Base-by-base conservation (phyloP, 768 basidiomycete species). In the Russula sp. region DNA sequence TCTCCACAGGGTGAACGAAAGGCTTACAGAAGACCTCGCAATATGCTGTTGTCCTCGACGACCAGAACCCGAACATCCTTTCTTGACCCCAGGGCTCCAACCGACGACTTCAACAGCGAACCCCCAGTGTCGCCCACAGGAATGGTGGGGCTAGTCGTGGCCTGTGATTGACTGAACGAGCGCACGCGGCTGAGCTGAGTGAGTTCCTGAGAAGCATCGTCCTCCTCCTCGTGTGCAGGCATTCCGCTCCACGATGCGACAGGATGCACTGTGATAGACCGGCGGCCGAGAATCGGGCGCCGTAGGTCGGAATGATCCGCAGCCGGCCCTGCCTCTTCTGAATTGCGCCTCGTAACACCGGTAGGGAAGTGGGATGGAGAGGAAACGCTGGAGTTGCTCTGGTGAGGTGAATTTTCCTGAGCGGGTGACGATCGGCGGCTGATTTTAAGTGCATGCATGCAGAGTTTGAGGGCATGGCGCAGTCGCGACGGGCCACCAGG, bases 41-140 rank as follows among this genome's bases (percentile, higher is more conserved):
- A 82, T 60, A 98, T 88, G 61, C 73, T 81, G 71, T 97, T 97
- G 70, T 98, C 95, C 74, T 97, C 94, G 1, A 96, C 89, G 1
- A 96, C 85, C 45, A 97, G 77, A 6, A 95, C 85, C 57, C 85
- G 81, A 65, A 85, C 78, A 18, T 76, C 75, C 45, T 77, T 77
- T n/a, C 73, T 71, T 11, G 73, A 72, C 20, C 79, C 79, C 16
- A 82, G 64, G 7, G 84, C 75, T 34, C 83, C 80, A 18, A 87
- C 72, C 0, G 90, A 87, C 4, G 86, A 80, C 73, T 82, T 86
- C 51, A 94, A 73, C 62, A 94, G 75, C 4, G 84, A 86, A 0
- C 90, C 91, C 1, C 84, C 82, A 7, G 77, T 71, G n/a, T 64
- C 63, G 13, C 84, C 84, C 56, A 86, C 71, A 22, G 80, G 71